Evolutionary conservation across 345 rosid species (phyloP).

Genomic region (Rhodomyrtus tomentosa): DNA sequence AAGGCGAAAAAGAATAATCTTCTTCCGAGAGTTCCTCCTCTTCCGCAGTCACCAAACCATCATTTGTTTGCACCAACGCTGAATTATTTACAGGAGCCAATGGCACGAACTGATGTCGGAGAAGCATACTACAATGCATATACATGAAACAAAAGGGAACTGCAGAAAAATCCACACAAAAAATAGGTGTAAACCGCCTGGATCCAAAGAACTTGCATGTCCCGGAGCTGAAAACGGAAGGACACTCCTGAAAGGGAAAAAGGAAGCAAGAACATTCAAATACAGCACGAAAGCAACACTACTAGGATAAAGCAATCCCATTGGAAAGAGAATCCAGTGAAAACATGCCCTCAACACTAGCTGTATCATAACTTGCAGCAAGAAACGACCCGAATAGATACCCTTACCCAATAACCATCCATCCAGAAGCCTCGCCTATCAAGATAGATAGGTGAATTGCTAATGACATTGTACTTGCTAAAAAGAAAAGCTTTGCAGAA

Average conservation of each 20-base stretch:
- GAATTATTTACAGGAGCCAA: constrained; percentile 30
- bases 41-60: constrained; percentile 3
- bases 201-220: constrained; percentile 52
- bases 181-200: constrained; percentile 27
- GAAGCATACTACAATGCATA: constrained; percentile 29
- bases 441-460: neutral
- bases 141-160: constrained; percentile 50
- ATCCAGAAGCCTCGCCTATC: neutral
- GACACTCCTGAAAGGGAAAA: constrained; percentile 36
- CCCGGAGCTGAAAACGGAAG: constrained; percentile 23
- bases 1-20: neutral
- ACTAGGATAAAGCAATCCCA: neutral
- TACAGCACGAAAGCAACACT: neutral
- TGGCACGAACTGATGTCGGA: constrained; percentile 18
- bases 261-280: neutral
- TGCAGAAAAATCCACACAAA: constrained; percentile 61
- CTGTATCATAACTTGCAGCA: neutral
- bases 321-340: neutral
- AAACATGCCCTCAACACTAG: neutral
- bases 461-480: neutral
- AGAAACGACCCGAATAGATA: neutral
- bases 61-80: constrained; percentile 6
- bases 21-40: neutral
- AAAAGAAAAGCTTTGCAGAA: neutral
- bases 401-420: neutral